Evolutionary conservation across 2,329 filamentous ascomycete genomes (phyloP), one percentile per base, ranked within the genome.

Genomic region (Catunica adiposa): DNA sequence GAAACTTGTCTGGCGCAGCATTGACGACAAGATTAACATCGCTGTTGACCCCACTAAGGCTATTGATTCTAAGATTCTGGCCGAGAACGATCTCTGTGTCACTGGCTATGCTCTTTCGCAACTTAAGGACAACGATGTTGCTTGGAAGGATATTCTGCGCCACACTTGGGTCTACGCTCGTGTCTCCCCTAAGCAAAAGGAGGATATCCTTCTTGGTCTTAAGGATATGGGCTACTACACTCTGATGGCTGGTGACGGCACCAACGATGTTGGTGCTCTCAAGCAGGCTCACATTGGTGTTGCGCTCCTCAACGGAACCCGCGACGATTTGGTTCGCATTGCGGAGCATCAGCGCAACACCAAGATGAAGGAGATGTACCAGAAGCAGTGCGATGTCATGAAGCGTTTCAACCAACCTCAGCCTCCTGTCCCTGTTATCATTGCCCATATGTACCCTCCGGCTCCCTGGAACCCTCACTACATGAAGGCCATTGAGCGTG

Each of bases 281-380:
- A 98, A 98, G 75, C 92, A 98, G 71, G 92, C 92, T 42, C 92
- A 98, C 66, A 89, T 98, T 61, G 92, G 92, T 69, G 86, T 98
- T 60, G 92, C 92, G 22, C 80, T 98, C 52, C 80, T 98, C 62
- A 98, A 98, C 69, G 92, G 92, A 60, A 94, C 89, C 1, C 84
- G 82, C 61, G 86, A 97, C 22, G 92, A 97, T 66, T 77, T 98
- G 55, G 83, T 82, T 56, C 89, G 84, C 67, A 98, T 98, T 63
- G 84, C 86, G 25, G 92, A 97, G 65, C 89, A 98, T 69, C 83
- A 85, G 64, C 84, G 92, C 62, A 94, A 89, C 68, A 94, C 84
- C 42, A 94, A 89, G 76, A 94, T 98, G 86, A 97, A 96, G 76
- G 89, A 96, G 61, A 80, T 98, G 61, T 98, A 98, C 67, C 88